Conservation (phyloP, 2,329 filamentous ascomycete genomes). For the Zymoseptoria tritici region DNA sequence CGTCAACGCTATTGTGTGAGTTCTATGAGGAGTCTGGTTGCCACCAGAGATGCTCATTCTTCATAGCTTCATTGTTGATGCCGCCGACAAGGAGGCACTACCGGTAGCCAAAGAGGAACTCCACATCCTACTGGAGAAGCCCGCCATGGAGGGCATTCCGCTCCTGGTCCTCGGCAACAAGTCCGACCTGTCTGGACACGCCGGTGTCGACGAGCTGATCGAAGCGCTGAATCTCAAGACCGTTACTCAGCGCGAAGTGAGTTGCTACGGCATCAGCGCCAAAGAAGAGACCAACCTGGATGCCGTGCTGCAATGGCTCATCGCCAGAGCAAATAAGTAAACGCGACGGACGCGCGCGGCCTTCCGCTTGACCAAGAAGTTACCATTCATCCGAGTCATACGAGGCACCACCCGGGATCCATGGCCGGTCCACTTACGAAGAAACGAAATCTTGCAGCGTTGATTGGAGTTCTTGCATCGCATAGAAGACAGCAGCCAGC, state of each 20-base stretch:
- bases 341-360: neutral
- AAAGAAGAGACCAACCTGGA: constrained; percentile 99
- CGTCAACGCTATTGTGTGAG: constrained; percentile 88
- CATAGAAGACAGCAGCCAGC: constrained; percentile 27
- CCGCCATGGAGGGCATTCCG: constrained; percentile 79
- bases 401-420: constrained; percentile 11
- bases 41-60: constrained; percentile 1
- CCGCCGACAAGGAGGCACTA: constrained; percentile 73
- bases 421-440: constrained; percentile 9
- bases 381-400: constrained; percentile 1
- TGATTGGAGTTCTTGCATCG: constrained; percentile 10
- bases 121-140: constrained; percentile 78
- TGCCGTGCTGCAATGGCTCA: constrained; percentile 91
- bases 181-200: constrained; percentile 83
- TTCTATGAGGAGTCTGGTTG: constrained; percentile 1
- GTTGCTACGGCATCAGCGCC: constrained; percentile 96
- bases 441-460: constrained; percentile 8
- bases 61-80: constrained; percentile 83
- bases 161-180: constrained; percentile 95
- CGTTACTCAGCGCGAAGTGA: constrained; percentile 87
- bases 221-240: constrained; percentile 83
- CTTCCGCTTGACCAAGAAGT: neutral
- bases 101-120: constrained; percentile 86
- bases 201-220: constrained; percentile 92
- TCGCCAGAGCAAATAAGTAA: constrained; percentile 73